phyloP scores from a whole-genome alignment of 805 yeast species.

The Teunomyces kruisii region DNA sequence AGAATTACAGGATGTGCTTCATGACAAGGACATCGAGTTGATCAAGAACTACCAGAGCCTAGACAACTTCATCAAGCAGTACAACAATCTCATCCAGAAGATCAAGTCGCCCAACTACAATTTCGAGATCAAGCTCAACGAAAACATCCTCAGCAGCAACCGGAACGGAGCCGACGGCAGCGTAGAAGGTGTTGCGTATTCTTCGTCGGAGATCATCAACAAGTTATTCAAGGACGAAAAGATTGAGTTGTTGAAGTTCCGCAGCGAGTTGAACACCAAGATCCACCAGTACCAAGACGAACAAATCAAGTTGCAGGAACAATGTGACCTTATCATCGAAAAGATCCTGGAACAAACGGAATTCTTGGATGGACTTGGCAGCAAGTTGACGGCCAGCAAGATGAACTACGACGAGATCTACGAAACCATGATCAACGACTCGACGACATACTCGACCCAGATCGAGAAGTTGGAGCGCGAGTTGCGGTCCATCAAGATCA shows the following conservation, averaged over 20 bases:
- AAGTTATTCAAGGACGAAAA: slow-evolving; percentile 48
- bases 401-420: slow-evolving; percentile 55
- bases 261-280: slow-evolving; percentile 38
- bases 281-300: slow-evolving; percentile 57
- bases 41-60: slow-evolving; percentile 51
- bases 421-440: slow-evolving; percentile 53
- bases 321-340: slow-evolving; percentile 55
- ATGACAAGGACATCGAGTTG: slow-evolving; percentile 50
- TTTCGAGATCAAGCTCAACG: slow-evolving; percentile 41
- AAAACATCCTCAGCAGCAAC: slow-evolving; percentile 1
- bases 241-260: slow-evolving; percentile 29
- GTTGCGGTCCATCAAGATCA: slow-evolving; percentile 46
- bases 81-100: slow-evolving; percentile 54
- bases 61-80: slow-evolving; percentile 52
- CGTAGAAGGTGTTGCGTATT: background rate
- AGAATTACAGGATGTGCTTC: slow-evolving; percentile 45
- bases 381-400: slow-evolving; percentile 51
- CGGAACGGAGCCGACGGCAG: background rate
- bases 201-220: slow-evolving; percentile 33
- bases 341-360: slow-evolving; percentile 57
- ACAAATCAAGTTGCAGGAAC: slow-evolving; percentile 55
- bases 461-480: slow-evolving; percentile 64
- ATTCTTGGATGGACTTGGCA: slow-evolving; percentile 55
- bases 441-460: slow-evolving; percentile 57
- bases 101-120: slow-evolving; percentile 38